These are phyloP conservation scores for Penicillium bialowiezense DNA, from an alignment of 495 filamentous ascomycete genomes.

Conservation along the genomic window DNA sequence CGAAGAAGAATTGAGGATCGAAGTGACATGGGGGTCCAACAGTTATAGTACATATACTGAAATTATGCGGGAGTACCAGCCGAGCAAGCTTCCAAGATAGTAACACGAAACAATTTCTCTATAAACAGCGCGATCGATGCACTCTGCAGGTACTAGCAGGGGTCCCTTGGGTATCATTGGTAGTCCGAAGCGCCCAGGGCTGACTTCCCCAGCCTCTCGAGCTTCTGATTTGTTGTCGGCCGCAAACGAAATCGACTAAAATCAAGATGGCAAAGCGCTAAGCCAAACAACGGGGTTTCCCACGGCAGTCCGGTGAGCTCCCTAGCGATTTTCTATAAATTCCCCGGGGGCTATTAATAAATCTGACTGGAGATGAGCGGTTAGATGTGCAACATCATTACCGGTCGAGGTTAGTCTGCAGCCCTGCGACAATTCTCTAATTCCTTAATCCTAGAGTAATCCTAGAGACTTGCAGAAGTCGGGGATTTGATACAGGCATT, in stretches of 20 bases:
- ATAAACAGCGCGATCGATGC: slow-evolving; percentile 26
- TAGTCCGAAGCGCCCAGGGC: slow-evolving; percentile 13
- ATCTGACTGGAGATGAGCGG: slow-evolving; percentile 12
- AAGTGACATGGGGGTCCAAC: too few relatives aligned
- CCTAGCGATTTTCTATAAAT: slow-evolving; percentile 6
- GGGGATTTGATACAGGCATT: neutral
- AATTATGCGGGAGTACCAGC: too few relatives aligned
- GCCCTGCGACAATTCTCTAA: slow-evolving; percentile 8
- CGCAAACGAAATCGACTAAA: slow-evolving; percentile 18
- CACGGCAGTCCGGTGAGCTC: slow-evolving; percentile 11
- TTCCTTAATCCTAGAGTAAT: neutral
- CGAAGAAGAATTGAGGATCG: slow-evolving; percentile 1
- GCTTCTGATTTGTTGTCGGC: slow-evolving; percentile 15
- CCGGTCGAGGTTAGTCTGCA: slow-evolving; percentile 32
- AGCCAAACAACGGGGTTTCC: slow-evolving; percentile 23
- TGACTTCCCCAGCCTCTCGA: slow-evolving; percentile 15
- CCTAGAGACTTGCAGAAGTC: slow-evolving; percentile 3
- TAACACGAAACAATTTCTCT: slow-evolving; percentile 26
- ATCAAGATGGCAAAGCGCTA: slow-evolving; percentile 26
- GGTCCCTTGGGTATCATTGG: slow-evolving; percentile 20
- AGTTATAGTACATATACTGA: too few relatives aligned
- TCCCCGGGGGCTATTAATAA: slow-evolving; percentile 29
- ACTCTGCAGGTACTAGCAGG: slow-evolving; percentile 28
- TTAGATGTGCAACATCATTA: slow-evolving; percentile 23
- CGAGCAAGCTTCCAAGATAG: slow-evolving; percentile 24